These are phyloP conservation scores for Malassezia caprae DNA, from an alignment of 1,284 basidiomycete species.

Conservation along the genomic window DNA sequence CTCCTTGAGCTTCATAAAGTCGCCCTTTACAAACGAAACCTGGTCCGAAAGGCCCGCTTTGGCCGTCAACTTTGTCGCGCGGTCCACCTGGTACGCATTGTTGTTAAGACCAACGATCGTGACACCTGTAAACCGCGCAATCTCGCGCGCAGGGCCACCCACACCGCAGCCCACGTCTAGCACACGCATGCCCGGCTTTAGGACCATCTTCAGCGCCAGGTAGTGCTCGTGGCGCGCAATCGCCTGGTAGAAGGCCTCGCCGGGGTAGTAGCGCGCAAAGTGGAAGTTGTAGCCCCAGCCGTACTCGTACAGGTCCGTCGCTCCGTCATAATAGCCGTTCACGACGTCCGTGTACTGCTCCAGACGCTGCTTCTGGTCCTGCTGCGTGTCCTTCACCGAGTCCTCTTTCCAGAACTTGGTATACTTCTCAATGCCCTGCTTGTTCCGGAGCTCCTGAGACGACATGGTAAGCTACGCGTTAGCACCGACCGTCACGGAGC, in stretches of 20 bases:
- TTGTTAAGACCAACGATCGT: constrained; percentile 86
- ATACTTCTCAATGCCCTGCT: constrained; percentile 77
- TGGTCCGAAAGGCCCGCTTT: constrained; percentile 67
- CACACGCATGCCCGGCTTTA: constrained; percentile 78
- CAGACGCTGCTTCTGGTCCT: constrained; percentile 66
- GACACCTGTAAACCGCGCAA: constrained; percentile 79
- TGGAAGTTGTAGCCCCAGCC: constrained; percentile 91
- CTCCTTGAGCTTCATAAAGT: constrained; percentile 89
- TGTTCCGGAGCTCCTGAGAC: constrained; percentile 59
- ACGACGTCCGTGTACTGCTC: constrained; percentile 84
- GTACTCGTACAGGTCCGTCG: constrained; percentile 93
- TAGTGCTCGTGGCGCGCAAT: constrained; percentile 97
- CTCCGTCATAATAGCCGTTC: constrained; percentile 94
- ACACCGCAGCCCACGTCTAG: constrained; percentile 97
- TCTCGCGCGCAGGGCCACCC: constrained; percentile 90
- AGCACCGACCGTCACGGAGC: neutral
- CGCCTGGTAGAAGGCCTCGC: constrained; percentile 71
- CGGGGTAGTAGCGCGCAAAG: constrained; percentile 95
- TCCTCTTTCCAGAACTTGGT: constrained; percentile 89
- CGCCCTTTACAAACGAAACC: constrained; percentile 58
- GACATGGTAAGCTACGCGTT: neutral
- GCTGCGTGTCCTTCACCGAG: constrained; percentile 60
- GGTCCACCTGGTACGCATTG: constrained; percentile 86
- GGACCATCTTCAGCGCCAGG: constrained; percentile 58
- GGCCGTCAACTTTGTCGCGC: constrained; percentile 74